A percentile compares a stretch with the other conserved stretches of the same genome.
These are phyloP conservation scores for Macrolepiota fuliginosa DNA, from an alignment of 768 basidiomycete genomes.

Conservation along the genomic window DNA sequence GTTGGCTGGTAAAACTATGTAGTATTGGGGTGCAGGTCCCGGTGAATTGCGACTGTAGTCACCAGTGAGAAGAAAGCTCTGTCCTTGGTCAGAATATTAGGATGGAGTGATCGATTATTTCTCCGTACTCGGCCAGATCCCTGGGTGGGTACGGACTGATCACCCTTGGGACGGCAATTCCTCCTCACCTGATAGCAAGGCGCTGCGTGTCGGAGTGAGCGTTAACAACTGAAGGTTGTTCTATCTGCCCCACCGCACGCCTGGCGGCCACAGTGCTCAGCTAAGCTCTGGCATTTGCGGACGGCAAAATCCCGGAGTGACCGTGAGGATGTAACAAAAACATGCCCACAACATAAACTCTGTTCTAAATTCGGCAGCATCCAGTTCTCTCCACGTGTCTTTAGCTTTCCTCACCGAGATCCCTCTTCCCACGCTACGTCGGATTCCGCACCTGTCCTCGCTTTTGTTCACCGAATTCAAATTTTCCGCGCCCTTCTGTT, in stretches of 20 bases:
- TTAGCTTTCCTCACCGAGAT: conserved; percentile 7
- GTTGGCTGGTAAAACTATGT: conserved; percentile 9
- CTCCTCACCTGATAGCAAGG: not conserved
- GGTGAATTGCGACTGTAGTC: conserved; percentile 10
- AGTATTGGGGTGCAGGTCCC: conserved; percentile 1
- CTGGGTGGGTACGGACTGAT: conserved; percentile 4
- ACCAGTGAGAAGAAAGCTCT: conserved; percentile 13
- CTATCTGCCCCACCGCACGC: conserved; percentile 8
- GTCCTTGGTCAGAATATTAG: conserved; percentile 9
- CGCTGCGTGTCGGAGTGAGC: not conserved
- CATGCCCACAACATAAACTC: conserved; percentile 10
- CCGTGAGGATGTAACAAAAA: conserved; percentile 14
- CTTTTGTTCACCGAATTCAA: not conserved
- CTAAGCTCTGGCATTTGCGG: conserved; percentile 12
- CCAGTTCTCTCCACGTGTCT: conserved; percentile 12
- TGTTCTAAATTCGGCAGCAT: conserved; percentile 7
- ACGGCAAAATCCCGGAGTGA: conserved; percentile 14
- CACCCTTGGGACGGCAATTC: not conserved
- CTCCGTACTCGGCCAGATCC: conserved; percentile 9
- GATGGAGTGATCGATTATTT: conserved; percentile 11
- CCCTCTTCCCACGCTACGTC: conserved; percentile 1
- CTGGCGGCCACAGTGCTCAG: conserved; percentile 12
- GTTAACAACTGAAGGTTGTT: conserved; percentile 1
- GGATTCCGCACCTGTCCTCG: not conserved
- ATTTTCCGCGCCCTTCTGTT: not conserved